Percentiles rank a stretch among this genome's conserved stretches.
Evolutionary conservation across 2,329 filamentous ascomycete genomes (phyloP).

Genomic region (Exophiala xenobiotica): DNA sequence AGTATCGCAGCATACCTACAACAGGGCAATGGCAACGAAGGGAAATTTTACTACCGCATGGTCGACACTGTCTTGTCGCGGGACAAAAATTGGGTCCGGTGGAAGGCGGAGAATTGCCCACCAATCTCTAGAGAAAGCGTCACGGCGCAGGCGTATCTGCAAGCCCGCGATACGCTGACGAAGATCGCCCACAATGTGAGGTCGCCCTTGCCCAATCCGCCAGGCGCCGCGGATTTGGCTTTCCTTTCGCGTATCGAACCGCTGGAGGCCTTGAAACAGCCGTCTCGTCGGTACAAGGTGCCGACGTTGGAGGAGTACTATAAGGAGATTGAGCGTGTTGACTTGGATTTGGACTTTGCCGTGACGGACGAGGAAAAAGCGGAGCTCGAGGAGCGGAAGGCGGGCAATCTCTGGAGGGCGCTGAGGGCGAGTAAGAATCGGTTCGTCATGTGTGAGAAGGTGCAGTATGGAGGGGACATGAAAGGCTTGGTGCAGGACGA

Average conservation of each 20-base stretch:
- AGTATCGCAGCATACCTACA: constrained; percentile 81
- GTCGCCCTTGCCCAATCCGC: constrained; percentile 60
- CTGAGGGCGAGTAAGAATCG: constrained; percentile 67
- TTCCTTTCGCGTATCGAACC: constrained; percentile 72
- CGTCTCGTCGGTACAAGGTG: constrained; percentile 63
- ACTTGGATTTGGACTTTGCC: constrained; percentile 84
- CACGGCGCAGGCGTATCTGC: constrained; percentile 65
- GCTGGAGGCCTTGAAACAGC: constrained; percentile 68
- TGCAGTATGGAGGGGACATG: constrained; percentile 76
- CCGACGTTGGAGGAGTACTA: constrained; percentile 71
- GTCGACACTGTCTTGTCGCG: constrained; percentile 92
- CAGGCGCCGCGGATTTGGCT: constrained; percentile 72
- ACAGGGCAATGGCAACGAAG: constrained; percentile 61
- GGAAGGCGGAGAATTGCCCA: constrained; percentile 94
- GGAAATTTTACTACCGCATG: constrained; percentile 92
- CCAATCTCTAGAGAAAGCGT: constrained; percentile 77
- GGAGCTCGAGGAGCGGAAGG: constrained; percentile 66
- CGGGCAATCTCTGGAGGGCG: constrained; percentile 87
- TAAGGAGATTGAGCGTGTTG: constrained; percentile 71
- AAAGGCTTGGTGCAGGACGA: constrained; percentile 36
- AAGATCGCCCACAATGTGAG: constrained; percentile 70
- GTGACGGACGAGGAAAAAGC: constrained; percentile 62
- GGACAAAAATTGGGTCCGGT: constrained; percentile 98
- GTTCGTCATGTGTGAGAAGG: constrained; percentile 78
- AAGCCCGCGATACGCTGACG: constrained; percentile 65